phyloP scores from a whole-genome alignment of 495 filamentous ascomycete species.

The Melanomma pulvis-pyrius region DNA sequence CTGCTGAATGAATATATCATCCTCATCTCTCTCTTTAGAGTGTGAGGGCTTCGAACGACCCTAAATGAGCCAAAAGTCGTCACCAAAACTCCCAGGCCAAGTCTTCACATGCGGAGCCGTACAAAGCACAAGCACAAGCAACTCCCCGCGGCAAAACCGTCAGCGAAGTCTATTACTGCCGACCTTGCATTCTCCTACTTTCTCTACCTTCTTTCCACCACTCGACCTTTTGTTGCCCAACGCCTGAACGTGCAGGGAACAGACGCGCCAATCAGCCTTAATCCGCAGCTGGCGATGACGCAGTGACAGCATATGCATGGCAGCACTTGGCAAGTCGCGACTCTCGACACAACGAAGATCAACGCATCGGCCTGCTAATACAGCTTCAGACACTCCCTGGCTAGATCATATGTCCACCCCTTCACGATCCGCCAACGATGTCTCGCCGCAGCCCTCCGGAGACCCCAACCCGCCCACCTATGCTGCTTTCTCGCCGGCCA shows the following conservation, averaged over 20 bases:
- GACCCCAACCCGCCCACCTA: slow-evolving; percentile 71
- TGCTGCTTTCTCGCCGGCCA: slow-evolving; percentile 84
- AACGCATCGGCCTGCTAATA: slow-evolving; percentile 19
- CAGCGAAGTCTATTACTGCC: background rate
- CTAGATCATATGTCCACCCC: slow-evolving; percentile 44
- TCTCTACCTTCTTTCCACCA: background rate
- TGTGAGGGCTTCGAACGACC: background rate
- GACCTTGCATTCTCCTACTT: background rate
- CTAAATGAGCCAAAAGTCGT: background rate
- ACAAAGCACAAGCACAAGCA: background rate
- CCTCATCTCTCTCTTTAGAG: background rate
- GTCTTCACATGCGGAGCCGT: background rate
- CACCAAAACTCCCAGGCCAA: background rate
- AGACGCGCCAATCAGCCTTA: background rate
- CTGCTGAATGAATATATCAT: background rate
- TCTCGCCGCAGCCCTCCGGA: slow-evolving; percentile 26
- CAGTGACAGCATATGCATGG: slow-evolving; percentile 37
- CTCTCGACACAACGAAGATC: background rate
- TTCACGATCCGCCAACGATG: slow-evolving; percentile 38
- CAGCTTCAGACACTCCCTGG: slow-evolving; percentile 39
- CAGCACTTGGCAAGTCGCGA: slow-evolving; percentile 37
- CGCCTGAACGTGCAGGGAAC: background rate
- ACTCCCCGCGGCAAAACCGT: background rate
- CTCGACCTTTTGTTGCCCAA: background rate
- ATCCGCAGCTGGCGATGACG: slow-evolving; percentile 25